phyloP scores from a whole-genome alignment of 2,329 filamentous ascomycete species.

The Pseudogymnoascus destructans region DNA sequence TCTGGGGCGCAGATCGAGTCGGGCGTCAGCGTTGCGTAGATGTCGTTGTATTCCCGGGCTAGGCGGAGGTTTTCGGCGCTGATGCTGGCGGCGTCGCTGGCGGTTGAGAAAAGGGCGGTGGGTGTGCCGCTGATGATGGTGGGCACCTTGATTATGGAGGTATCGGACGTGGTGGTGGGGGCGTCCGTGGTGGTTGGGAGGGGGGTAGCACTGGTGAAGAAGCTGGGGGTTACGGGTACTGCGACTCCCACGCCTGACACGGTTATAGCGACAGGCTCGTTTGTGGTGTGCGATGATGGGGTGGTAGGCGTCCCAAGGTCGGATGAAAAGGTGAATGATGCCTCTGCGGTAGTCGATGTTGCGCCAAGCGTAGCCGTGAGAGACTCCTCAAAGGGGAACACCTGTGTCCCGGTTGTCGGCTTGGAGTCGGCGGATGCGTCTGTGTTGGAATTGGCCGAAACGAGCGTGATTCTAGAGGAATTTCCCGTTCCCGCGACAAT shows the following conservation, averaged over 20 bases:
- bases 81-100: constrained; percentile 13
- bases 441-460: neutral
- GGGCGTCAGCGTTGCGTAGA: constrained; percentile 23
- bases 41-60: constrained; percentile 20
- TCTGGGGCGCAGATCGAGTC: constrained; percentile 34
- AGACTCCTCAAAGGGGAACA: neutral
- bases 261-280: neutral
- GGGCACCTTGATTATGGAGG: constrained; percentile 11
- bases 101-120: constrained; percentile 16
- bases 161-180: neutral
- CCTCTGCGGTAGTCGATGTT: neutral
- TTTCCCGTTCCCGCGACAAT: neutral
- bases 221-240: neutral
- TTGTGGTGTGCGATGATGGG: neutral
- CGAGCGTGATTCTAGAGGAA: neutral
- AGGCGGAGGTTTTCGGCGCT: constrained; percentile 23
- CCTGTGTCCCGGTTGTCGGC: neutral
- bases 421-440: neutral
- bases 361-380: neutral
- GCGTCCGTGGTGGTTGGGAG: neutral
- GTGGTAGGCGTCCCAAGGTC: neutral
- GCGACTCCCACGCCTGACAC: neutral
- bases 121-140: constrained; percentile 15
- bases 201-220: neutral
- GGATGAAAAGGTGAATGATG: neutral